phyloP scores from a whole-genome alignment of 2,329 filamentous ascomycete species.

The Aciculosporium take region DNA sequence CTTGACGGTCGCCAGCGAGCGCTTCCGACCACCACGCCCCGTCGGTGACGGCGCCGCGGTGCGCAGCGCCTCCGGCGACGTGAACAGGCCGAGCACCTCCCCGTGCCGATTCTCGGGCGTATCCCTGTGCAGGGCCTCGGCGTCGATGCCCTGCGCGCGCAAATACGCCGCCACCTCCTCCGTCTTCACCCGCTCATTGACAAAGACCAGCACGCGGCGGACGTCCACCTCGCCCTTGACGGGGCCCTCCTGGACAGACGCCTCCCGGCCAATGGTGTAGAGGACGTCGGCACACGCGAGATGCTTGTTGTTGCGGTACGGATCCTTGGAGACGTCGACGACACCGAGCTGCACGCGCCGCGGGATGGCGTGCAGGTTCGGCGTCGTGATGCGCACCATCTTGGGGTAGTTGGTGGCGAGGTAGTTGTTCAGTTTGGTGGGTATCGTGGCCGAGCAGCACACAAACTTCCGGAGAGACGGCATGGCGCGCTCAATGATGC shows the following conservation, averaged over 20 bases:
- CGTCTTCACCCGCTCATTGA: constrained; percentile 88
- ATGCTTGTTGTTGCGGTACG: constrained; percentile 83
- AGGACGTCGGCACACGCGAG: constrained; percentile 91
- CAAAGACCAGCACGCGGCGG: constrained; percentile 85
- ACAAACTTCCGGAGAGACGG: constrained; percentile 78
- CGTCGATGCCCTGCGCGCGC: constrained; percentile 72
- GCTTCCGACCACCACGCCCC: constrained; percentile 22
- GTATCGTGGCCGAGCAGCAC: constrained; percentile 92
- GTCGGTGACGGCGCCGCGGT: constrained; percentile 13
- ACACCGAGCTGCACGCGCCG: constrained; percentile 88
- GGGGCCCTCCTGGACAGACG: constrained; percentile 40
- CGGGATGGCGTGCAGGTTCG: constrained; percentile 90
- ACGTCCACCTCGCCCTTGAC: constrained; percentile 46
- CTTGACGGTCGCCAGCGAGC: constrained; percentile 60
- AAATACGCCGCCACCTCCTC: constrained; percentile 70
- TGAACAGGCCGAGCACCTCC: constrained; percentile 67
- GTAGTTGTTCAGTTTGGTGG: constrained; percentile 72
- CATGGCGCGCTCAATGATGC: constrained; percentile 66
- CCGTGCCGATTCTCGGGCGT: constrained; percentile 63
- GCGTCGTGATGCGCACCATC: constrained; percentile 77
- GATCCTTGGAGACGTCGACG: constrained; percentile 81
- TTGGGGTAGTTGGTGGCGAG: constrained; percentile 71
- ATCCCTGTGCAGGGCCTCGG: constrained; percentile 72
- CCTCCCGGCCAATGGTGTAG: constrained; percentile 78
- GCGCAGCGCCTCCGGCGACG: constrained; percentile 29